Evolutionary conservation across 73 alveolate genomes (phyloP).

Genomic region (Stentor roeselii): DNA sequence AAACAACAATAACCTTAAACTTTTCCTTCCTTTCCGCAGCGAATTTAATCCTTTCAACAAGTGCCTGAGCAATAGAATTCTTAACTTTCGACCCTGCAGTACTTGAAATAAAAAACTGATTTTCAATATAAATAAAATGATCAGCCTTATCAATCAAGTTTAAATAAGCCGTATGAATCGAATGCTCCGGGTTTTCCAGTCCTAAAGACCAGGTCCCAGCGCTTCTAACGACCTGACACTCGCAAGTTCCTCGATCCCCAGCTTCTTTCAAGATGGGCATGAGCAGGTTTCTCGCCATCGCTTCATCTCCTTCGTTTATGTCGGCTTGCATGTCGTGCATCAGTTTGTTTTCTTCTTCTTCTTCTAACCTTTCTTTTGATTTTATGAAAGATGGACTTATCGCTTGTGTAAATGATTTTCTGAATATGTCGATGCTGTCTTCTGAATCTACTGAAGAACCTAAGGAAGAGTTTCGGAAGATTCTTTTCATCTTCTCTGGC

Average conservation of each 20-base stretch:
- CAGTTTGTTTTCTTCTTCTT: not conserved
- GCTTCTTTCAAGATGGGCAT: not conserved
- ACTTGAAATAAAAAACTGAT: slow-evolving; percentile 88
- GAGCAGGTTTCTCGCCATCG: not conserved
- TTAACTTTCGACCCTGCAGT: slow-evolving; percentile 63
- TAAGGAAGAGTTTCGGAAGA: no score
- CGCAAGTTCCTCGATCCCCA: slow-evolving; percentile 33
- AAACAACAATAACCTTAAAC: slow-evolving; percentile 73
- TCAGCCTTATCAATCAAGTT: slow-evolving; percentile 71
- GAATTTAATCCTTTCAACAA: slow-evolving; percentile 66
- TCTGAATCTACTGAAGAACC: no score
- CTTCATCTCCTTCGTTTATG: not conserved
- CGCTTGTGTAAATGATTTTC: no score
- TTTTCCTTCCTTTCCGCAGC: slow-evolving; percentile 63
- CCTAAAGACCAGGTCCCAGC: slow-evolving; percentile 93
- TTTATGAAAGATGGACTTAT: no score
- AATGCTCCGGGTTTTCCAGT: slow-evolving; percentile 71
- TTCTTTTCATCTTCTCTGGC: no score
- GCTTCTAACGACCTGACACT: slow-evolving; percentile 73
- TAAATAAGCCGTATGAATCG: slow-evolving; percentile 80
- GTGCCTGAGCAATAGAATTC: slow-evolving; percentile 71
- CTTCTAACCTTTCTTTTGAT: slow-evolving; percentile 22
- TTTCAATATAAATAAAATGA: slow-evolving; percentile 92
- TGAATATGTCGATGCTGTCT: no score
- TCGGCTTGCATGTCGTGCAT: not conserved